Evolutionary conservation across 306 rosid species (phyloP), one percentile per base, ranked within the genome.

Genomic region (Echinosophora koreensis): DNA sequence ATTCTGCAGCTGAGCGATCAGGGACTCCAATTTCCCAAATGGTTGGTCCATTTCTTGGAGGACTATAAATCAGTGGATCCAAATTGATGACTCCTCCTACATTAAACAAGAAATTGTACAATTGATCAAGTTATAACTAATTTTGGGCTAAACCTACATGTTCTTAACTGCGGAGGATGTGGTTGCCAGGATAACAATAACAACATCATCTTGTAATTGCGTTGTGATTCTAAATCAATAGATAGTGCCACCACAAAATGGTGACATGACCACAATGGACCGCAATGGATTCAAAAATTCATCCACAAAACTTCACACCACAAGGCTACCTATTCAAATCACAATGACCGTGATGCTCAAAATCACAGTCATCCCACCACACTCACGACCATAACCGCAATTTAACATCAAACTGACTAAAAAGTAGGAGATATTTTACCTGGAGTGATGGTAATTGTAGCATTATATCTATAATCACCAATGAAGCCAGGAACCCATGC

Each of bases 11-110:
- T 0, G 82, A 42, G 4, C 97, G 91, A 69, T 95, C 97, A 0
- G 98, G 97, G 56, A 89, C 8, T 30, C 98, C 97, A n/a, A 95
- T 95, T 80, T 95, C 98, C 98, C 98, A 95, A 0, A 92, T 28
- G 6, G 97, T 95, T 1, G 93, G 87, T 35, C 98, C 98, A 32
- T 77, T 84, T 84, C 98, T 90, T 32, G 97, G 97, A 41, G 96
- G 92, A 35, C 18, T 71, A 32, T 75, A 88, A 5, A 86, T 63
- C 16, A 89, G 61, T 38, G 14, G 5, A 13, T 52, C 71, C 78
- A 95, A 77, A 4, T 69, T 50, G 12, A 86, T 71, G 17, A 65
- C 13, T 56, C 58, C 9, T 12, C 93, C 97, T 92, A 84, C 39
- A 65, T 67, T 35, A 58, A 18, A 30, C 6, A 73, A 60, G 35